Percentiles rank a stretch among this genome's conserved stretches.
Evolutionary conservation across 495 filamentous ascomycete genomes (phyloP).

Genomic region (Haplographium delicatum): DNA sequence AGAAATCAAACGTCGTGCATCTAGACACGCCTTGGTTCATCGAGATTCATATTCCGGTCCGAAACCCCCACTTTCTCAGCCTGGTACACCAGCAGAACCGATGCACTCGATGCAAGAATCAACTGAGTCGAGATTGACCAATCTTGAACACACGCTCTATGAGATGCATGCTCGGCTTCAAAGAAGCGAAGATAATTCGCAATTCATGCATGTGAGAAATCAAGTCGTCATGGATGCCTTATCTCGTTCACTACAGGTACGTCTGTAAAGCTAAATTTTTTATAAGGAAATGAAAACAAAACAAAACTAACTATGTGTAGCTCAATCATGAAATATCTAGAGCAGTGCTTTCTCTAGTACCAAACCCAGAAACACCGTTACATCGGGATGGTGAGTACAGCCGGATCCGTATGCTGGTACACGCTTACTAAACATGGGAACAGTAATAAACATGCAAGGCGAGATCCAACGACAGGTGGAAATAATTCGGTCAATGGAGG

Average conservation of each 20-base stretch:
- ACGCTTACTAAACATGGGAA: conserved; percentile 11
- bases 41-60: conserved; percentile 84
- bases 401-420: neutral
- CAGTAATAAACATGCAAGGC: conserved; percentile 74
- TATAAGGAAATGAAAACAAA: too few relatives aligned
- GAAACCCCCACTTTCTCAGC: conserved; percentile 64
- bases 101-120: conserved; percentile 63
- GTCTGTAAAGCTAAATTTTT: too few relatives aligned
- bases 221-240: conserved; percentile 79
- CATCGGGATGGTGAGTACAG: conserved; percentile 55
- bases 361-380: conserved; percentile 57
- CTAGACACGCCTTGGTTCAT: conserved; percentile 89
- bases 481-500: conserved; percentile 59
- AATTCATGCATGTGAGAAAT: conserved; percentile 72
- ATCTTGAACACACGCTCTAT: conserved; percentile 75
- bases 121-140: conserved; percentile 66
- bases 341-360: conserved; percentile 62
- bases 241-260: conserved; percentile 67
- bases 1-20: conserved; percentile 96
- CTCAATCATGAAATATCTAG: conserved; percentile 73
- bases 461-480: conserved; percentile 86
- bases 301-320: conserved; percentile 21
- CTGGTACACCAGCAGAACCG: conserved; percentile 78
- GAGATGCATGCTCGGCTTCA: conserved; percentile 71
- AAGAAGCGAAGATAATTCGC: conserved; percentile 78